Percentiles rank a stretch among this genome's conserved stretches.
Conservation (phyloP, 2,329 filamentous ascomycete species). For the Fusarium subtropicale region DNA sequence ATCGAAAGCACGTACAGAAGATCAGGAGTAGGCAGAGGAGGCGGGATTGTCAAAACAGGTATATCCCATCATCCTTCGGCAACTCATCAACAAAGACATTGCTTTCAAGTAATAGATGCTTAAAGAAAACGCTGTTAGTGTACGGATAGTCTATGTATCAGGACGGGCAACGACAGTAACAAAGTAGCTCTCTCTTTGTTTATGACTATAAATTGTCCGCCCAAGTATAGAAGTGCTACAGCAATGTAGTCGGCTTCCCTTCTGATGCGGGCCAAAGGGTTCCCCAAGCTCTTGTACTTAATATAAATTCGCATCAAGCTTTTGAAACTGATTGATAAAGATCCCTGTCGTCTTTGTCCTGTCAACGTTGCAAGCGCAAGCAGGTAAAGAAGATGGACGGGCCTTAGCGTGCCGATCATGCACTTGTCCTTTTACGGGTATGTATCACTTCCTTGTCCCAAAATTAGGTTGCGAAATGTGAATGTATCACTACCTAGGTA, state of each 20-base stretch:
- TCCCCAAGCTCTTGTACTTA: neutral
- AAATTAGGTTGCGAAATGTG: neutral
- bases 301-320: conserved; percentile 2
- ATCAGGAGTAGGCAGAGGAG: neutral
- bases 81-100: neutral
- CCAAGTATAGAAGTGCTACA: neutral
- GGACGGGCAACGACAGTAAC: neutral
- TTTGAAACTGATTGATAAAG: conserved; percentile 33
- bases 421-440: conserved; percentile 11
- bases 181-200: neutral
- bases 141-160: neutral
- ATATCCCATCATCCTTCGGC: neutral
- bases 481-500: no score
- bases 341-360: conserved; percentile 25
- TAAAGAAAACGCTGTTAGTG: neutral
- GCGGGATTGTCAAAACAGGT: neutral
- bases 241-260: neutral
- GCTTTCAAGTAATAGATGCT: neutral
- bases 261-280: neutral
- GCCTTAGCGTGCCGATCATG: conserved; percentile 30
- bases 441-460: neutral
- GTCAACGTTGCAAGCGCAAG: conserved; percentile 4
- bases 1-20: neutral
- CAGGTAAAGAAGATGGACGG: conserved; percentile 7
- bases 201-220: neutral